Percentiles rank a stretch among this genome's conserved stretches.
These are phyloP conservation scores for Trichoderma sp. DNA, from an alignment of 2,329 filamentous ascomycete species.

Conservation along the genomic window DNA sequence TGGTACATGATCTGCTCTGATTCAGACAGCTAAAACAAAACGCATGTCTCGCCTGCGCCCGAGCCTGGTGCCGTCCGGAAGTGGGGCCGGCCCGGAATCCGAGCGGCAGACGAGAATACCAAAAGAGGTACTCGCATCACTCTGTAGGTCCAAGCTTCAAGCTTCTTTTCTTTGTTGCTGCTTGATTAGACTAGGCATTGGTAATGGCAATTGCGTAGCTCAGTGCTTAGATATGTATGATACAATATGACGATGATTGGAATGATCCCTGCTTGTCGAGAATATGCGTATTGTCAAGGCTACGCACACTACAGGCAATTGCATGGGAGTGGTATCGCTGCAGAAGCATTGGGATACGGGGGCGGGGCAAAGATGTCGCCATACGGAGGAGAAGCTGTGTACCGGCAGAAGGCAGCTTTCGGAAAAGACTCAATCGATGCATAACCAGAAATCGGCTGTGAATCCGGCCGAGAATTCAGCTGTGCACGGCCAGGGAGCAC, in stretches of 20 bases:
- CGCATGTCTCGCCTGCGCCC: neutral
- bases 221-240: neutral
- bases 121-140: neutral
- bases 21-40: neutral
- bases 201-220: neutral
- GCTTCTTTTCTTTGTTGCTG: neutral
- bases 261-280: neutral
- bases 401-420: neutral
- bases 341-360: neutral
- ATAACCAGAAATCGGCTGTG: neutral
- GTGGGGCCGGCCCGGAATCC: conserved; percentile 12
- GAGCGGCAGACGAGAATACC: neutral
- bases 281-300: neutral
- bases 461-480: neutral
- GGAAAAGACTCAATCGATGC: neutral
- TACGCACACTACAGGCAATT: neutral
- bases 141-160: neutral
- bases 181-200: neutral
- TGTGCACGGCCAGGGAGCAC: neutral
- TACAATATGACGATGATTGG: neutral
- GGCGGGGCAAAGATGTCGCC: neutral
- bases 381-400: neutral
- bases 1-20: neutral
- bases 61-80: neutral
- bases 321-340: neutral